A percentile compares a stretch with the other conserved stretches of the same genome.
Conservation (phyloP, 176 grass and related monocot species). For the Pontederia paniculata region DNA sequence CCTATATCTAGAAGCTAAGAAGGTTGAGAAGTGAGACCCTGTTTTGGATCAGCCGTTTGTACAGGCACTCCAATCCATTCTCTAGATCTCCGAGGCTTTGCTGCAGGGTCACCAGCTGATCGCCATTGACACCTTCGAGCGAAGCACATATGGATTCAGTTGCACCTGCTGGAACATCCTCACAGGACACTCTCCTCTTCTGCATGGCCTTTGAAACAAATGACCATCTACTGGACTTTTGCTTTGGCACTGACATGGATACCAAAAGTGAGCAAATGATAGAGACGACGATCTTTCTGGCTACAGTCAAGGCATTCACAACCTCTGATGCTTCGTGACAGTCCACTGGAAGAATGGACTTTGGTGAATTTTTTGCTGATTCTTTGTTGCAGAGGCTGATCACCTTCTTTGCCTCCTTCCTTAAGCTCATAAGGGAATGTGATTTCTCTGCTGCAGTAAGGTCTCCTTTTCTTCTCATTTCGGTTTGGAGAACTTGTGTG, state of each 20-base stretch:
- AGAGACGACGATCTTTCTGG: slow-evolving; percentile 6
- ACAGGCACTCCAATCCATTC: slow-evolving; percentile 2
- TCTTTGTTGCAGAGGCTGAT: background rate
- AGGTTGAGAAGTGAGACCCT: no score
- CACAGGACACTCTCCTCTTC: slow-evolving; percentile 1
- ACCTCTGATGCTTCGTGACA: background rate
- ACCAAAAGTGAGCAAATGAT: background rate
- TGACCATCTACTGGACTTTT: slow-evolving; percentile 5
- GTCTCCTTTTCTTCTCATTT: slow-evolving; percentile 4
- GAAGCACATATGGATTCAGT: no score
- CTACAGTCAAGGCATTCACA: background rate
- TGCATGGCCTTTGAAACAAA: background rate
- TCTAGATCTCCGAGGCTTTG: background rate
- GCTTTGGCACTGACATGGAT: background rate
- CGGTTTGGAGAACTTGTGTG: background rate
- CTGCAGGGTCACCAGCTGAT: background rate
- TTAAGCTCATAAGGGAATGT: background rate
- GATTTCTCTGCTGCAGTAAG: background rate
- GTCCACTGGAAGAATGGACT: no score
- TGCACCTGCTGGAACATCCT: background rate
- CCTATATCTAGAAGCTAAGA: no score
- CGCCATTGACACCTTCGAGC: no score
- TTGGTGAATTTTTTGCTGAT: background rate
- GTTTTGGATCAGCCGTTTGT: background rate
- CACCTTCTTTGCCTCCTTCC: background rate